Evolutionary conservation across 305 asterid genomes (phyloP), one percentile per base, ranked within the genome.

Genomic region (Fraxinus velutina): DNA sequence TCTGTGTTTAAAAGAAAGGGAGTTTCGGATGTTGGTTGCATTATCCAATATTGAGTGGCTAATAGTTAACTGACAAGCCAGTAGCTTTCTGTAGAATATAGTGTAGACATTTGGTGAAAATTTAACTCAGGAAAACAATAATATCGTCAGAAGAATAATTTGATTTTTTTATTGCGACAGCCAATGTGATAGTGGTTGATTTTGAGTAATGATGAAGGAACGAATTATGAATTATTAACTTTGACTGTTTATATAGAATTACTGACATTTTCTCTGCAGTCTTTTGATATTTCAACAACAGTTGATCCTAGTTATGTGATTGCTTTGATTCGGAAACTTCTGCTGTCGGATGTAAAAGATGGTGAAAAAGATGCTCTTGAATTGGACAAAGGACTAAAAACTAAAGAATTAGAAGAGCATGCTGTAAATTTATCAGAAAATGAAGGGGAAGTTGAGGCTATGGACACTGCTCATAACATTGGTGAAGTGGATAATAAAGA

Each of bases 241-340:
- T 37, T 36, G 84, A 75, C 32, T 52, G 9, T 50, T 34, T 68
- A 1, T 77, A 78, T 60, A 50, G 76, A 37, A 34, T 66, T 60
- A 75, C 12, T 81, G 22, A 32, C 42, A 71, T 76, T 70, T 83
- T 7, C 74, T 68, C 2, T 91, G 92, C 93, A 96, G 99, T 83
- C 89, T 60, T 94, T 96, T 81, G 94, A 94, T 71, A 84, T 96
- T 70, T 87, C 94, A 57, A 94, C 99, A 2, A 89, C 98, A 70
- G 92, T 96, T 81, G 99, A 96, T 90, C 98, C 98, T 60, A 86
- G 96, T 88, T 89, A 90, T 84, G 89, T 96, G 80, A 96, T 96
- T 86, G 90, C 98, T 60, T 86, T 94, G 94, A 96, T 96, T 88
- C 92, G 99, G 89, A 94, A 86, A 83, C 98, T 96, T 87, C 87